Base-by-base conservation (phyloP, 2,329 filamentous ascomycete genomes). In the Orbilia quercus region DNA sequence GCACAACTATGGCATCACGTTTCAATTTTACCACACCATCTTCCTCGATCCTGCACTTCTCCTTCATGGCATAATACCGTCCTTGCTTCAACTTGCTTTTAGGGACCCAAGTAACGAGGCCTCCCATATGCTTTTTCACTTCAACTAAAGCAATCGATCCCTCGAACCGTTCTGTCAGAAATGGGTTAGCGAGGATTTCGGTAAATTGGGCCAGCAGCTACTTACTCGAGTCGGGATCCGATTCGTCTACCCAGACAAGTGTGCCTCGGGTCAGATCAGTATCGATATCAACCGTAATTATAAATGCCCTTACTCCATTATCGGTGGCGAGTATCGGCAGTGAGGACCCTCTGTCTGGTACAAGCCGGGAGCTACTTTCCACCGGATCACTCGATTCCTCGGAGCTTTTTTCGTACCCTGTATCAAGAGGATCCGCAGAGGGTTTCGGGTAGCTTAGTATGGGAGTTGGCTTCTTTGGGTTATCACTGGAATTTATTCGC, bases 241-340 rank as follows among this genome's bases (percentile, higher is more conserved):
- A 65, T 42, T 66, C 69, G 18, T 73, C 42, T 6, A 65, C 53
- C 69, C 69, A 73, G 7, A 73, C 69, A 50, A 73, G 54, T n/a
- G 69, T 66, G 5, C 69, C 69, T 1, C 20, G 25, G n/a, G 48
- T 20, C n/a, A 73, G 16, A 18, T 50, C 38, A 16, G 34, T 40
- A 20, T 66, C 55, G 28, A 57, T 42, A 36, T 60, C 40, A 34
- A 47, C 22, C 2, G 55, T 65, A n/a, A 73, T 48, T 16, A 60
- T 40, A 16, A 66, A 73, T 16, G 69, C 69, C 47, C 69, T 55
- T 5, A 60, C 40, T 22, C 42, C 38, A n/a, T 40, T 53, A 14
- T 34, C 31, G 0, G 60, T 55, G 6, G 53, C 34, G 20, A 73
- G 22, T 11, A 73, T 65, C n/a, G 53, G 60, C 9, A 67, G 14